These are phyloP conservation scores for Gleditsia sinensis DNA, from an alignment of 306 rosid genomes.

Conservation along the genomic window DNA sequence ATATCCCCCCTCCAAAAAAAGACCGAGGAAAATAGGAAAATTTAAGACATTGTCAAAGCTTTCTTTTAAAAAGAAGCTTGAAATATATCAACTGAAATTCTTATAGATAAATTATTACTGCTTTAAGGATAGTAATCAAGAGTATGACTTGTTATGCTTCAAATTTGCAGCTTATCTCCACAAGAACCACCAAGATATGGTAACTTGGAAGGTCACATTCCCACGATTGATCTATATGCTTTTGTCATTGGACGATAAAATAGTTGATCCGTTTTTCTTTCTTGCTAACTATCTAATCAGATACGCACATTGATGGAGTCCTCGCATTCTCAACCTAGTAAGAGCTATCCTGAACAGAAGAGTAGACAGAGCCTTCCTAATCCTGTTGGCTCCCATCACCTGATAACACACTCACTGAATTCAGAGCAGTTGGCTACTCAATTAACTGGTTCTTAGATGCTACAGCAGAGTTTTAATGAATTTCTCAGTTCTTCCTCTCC, in stretches of 20 bases:
- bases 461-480: constrained; percentile 40
- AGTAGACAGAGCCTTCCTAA: constrained; percentile 67
- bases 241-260: background rate
- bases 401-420: constrained; percentile 33
- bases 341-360: constrained; percentile 59
- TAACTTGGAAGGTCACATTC: constrained; percentile 34
- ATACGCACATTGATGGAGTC: constrained; percentile 55
- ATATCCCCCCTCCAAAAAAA: too few relatives aligned
- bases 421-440: constrained; percentile 46
- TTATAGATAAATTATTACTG: background rate
- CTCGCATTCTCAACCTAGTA: constrained; percentile 43
- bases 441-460: constrained; percentile 43
- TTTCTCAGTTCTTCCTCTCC: constrained; percentile 19
- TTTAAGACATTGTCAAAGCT: background rate
- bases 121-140: background rate
- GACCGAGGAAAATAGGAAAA: too few relatives aligned
- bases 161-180: constrained; percentile 58
- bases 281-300: constrained; percentile 38
- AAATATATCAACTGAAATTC: background rate
- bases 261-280: background rate
- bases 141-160: constrained; percentile 17
- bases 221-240: constrained; percentile 5
- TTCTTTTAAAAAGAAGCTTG: background rate
- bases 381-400: constrained; percentile 56
- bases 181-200: constrained; percentile 61